Percentiles rank a stretch among this genome's conserved stretches.
phyloP scores from a whole-genome alignment of 441 rosid genomes.

The Codiaeum variegatum region DNA sequence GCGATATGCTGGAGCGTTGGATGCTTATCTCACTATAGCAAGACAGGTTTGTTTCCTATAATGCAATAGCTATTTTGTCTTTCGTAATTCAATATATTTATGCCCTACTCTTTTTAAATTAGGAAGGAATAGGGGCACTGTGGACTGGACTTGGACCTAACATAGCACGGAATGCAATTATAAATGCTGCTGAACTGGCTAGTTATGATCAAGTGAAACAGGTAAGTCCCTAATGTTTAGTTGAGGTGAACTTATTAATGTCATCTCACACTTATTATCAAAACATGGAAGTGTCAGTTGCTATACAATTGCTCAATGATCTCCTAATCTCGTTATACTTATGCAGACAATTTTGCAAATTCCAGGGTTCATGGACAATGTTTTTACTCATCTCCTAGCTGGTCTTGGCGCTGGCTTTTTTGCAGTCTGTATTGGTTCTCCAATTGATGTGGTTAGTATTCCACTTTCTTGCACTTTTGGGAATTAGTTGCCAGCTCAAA shows the following conservation, averaged over 20 bases:
- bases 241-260: constrained; percentile 9
- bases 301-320: not conserved
- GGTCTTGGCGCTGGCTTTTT: constrained; percentile 94
- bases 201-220: constrained; percentile 97
- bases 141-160: constrained; percentile 98
- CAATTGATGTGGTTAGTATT: constrained; percentile 82
- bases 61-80: not conserved
- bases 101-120: constrained; percentile 21
- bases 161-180: constrained; percentile 80
- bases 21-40: constrained; percentile 80
- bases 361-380: constrained; percentile 86
- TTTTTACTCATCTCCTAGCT: constrained; percentile 79
- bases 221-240: constrained; percentile 37
- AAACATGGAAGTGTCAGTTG: constrained; percentile 2
- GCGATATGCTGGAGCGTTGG: constrained; percentile 83
- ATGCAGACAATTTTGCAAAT: constrained; percentile 85
- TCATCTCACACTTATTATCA: constrained; percentile 7
- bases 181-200: constrained; percentile 95
- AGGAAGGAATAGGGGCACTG: constrained; percentile 89
- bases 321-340: constrained; percentile 17
- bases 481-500: not conserved
- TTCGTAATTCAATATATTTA: constrained; percentile 10
- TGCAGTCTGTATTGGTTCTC: constrained; percentile 94
- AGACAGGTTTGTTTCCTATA: constrained; percentile 59
- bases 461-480: constrained; percentile 9